These are phyloP conservation scores for Tinospora cordifolia DNA, from an alignment of 164 flowering plant genomes.

Conservation along the genomic window DNA sequence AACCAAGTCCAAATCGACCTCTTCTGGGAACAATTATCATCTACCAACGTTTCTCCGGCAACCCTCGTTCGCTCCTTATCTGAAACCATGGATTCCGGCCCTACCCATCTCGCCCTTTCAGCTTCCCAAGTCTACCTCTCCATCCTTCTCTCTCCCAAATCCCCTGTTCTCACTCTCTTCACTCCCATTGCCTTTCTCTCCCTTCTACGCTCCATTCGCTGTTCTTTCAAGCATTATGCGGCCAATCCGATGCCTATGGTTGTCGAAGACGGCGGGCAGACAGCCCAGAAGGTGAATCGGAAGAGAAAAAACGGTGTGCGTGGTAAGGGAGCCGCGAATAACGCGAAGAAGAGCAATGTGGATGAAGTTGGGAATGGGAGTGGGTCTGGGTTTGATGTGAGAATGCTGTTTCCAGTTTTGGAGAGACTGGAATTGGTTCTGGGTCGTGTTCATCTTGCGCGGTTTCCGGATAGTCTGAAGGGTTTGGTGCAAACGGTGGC, in stretches of 20 bases:
- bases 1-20: constrained; percentile 23
- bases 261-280: neutral
- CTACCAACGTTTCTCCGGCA: constrained; percentile 40
- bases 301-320: constrained; percentile 29
- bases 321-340: constrained; percentile 17
- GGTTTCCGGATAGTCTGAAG: constrained; percentile 82
- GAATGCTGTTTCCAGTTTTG: constrained; percentile 35
- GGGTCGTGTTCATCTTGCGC: constrained; percentile 49
- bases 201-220: constrained; percentile 60
- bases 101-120: constrained; percentile 30
- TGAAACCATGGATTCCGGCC: constrained; percentile 52
- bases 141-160: constrained; percentile 51
- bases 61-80: constrained; percentile 38
- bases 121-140: constrained; percentile 66
- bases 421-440: constrained; percentile 47
- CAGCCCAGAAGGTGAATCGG: constrained; percentile 2
- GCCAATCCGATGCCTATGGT: neutral
- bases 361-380: constrained; percentile 19
- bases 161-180: constrained; percentile 81
- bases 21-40: constrained; percentile 43
- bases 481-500: constrained; percentile 58
- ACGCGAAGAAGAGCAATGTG: too few species aligned
- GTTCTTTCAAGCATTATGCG: constrained; percentile 34
- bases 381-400: constrained; percentile 29
- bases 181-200: constrained; percentile 68